Evolutionary conservation across 177 flowering plant species (phyloP).

Genomic region (Vitis hybrid): DNA sequence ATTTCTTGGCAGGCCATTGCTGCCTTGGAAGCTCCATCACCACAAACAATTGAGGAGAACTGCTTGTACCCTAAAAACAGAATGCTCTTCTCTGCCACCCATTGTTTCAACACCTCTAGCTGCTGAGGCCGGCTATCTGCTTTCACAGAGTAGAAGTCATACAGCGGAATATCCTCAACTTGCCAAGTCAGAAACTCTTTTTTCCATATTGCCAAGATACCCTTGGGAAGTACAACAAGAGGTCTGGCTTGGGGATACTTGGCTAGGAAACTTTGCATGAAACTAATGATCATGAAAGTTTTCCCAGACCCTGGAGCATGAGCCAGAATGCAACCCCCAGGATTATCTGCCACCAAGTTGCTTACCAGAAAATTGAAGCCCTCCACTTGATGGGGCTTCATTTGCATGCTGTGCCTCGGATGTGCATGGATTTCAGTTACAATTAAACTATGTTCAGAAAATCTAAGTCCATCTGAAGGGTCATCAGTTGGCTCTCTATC

Average conservation of each 20-base stretch:
- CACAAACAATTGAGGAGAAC: conserved; percentile 69
- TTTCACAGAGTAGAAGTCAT: conserved; percentile 69
- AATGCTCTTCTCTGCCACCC: conserved; percentile 68
- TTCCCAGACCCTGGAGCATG: conserved; percentile 99
- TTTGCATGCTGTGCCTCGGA: conserved; percentile 75
- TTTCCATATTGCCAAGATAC: conserved; percentile 81
- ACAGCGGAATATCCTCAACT: conserved; percentile 69
- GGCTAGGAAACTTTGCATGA: conserved; percentile 83
- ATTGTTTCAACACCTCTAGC: conserved; percentile 57
- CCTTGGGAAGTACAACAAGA: conserved; percentile 77
- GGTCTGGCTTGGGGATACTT: conserved; percentile 78
- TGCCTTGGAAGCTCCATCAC: conserved; percentile 18
- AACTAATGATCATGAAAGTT: conserved; percentile 90
- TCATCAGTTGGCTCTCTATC: conserved; percentile 22
- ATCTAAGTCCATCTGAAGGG: conserved; percentile 23
- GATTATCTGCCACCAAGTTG: conserved; percentile 60
- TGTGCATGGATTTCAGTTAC: conserved; percentile 54
- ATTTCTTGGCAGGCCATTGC: conserved; percentile 55
- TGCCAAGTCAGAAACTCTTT: conserved; percentile 84
- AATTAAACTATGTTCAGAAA: conserved; percentile 30
- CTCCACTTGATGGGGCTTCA: conserved; percentile 86
- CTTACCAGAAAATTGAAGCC: conserved; percentile 76
- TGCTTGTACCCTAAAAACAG: conserved; percentile 84
- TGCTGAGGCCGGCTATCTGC: conserved; percentile 73
- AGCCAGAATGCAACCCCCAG: conserved; percentile 92